Evolutionary conservation across 2,329 filamentous ascomycete species (phyloP), one percentile per base, ranked within the genome.

Genomic region (Aspergillus fijiensis): DNA sequence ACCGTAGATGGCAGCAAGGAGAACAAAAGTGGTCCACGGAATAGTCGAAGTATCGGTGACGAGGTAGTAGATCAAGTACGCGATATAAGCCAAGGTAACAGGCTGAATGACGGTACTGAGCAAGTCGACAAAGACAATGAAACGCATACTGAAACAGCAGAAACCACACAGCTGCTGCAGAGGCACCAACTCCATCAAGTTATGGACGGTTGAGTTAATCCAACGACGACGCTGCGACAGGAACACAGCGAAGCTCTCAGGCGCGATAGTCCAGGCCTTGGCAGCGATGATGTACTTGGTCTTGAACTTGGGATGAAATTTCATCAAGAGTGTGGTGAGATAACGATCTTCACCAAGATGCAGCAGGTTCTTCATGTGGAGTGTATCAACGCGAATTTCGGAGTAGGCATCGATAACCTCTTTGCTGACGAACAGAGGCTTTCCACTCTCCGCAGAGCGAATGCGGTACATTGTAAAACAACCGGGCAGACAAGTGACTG

Each of bases 401-500:
- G 92, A 82, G 75, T 99, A 99, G 52, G 86, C 83, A 3, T 96
- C 89, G 14, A 98, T 87, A 31, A 99, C 86, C 72, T 98, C 95
- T 65, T 89, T 88, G 76, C 92, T 96, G 69, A 99, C 93, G 74
- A 99, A 98, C 31, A 99, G 84, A 12, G 95, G 95, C 79, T 98
- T 98, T 70, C 93, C 94, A 16, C 89, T 92, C 76, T 98, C 95
- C 6, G 93, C 91, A 31, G 95, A 92, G 64, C 95, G 91, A 72
- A 99, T 92, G 69, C 95, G 90, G 79, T 97, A 99, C 95, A 99
- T 99, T 70, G 90, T 92, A 85, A 98, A 99, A 85, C 95, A 99
- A 82, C 95, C 95, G 25, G 95, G 95, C 73, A 99, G 83, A 84
- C 95, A 99, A 54, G 95, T 99, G 68, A 99, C 94, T 67, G 91